A percentile compares a stretch with the other conserved stretches of the same genome.
Evolutionary conservation across 306 rosid genomes (phyloP).

Genomic region (Canavalia gladiata): DNA sequence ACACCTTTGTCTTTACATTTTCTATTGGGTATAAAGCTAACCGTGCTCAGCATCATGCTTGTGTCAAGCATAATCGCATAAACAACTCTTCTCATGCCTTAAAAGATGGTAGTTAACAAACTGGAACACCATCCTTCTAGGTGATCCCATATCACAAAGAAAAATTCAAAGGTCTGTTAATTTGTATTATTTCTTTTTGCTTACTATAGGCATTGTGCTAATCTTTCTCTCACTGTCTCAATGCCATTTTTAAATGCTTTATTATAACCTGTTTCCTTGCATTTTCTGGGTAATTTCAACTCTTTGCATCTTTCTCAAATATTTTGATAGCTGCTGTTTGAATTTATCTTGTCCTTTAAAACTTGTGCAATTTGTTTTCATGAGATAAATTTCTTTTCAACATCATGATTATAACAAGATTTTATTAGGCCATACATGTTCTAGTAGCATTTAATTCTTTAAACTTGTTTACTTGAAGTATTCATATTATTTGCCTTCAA

Average conservation of each 20-base stretch:
- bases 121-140: constrained; percentile 52
- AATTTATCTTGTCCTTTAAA: constrained; percentile 17
- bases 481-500: constrained; percentile 12
- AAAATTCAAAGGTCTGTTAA: constrained; percentile 47
- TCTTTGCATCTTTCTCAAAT: constrained; percentile 5
- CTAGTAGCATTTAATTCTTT: constrained; percentile 16
- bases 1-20: constrained; percentile 77
- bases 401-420: constrained; percentile 22
- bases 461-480: constrained; percentile 14
- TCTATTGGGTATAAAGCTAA: constrained; percentile 61
- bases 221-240: constrained; percentile 31
- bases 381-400: background rate
- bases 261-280: constrained; percentile 26
- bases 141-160: constrained; percentile 49
- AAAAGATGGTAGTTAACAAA: constrained; percentile 47
- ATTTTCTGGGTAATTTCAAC: constrained; percentile 38
- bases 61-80: constrained; percentile 52
- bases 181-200: constrained; percentile 26
- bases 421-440: background rate
- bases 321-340: constrained; percentile 1
- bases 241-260: constrained; percentile 38
- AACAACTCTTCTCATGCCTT: constrained; percentile 52
- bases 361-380: constrained; percentile 11
- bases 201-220: constrained; percentile 22
- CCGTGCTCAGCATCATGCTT: constrained; percentile 46